Conservation (phyloP, 495 filamentous ascomycete species). For the Tuber aestivum region DNA sequence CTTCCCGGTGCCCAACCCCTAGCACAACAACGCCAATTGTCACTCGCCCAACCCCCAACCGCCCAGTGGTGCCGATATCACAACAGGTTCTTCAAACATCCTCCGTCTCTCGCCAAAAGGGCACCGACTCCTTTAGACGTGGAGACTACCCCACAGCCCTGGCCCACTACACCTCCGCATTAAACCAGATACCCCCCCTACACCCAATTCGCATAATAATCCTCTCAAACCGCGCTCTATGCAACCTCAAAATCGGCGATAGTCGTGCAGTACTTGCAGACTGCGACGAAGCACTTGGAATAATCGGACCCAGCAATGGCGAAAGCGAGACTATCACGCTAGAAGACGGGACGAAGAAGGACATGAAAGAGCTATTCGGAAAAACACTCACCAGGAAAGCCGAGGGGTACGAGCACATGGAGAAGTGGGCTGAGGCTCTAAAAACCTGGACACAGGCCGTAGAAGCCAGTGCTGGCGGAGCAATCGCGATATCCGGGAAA, state of each 20-base stretch:
- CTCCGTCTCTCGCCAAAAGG: conserved; percentile 66
- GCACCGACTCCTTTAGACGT: conserved; percentile 82
- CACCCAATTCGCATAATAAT: conserved; percentile 82
- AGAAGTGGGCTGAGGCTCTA: conserved; percentile 82
- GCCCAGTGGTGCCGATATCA: conserved; percentile 55
- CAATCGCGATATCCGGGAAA: conserved; percentile 76
- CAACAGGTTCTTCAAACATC: conserved; percentile 63
- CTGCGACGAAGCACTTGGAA: conserved; percentile 67
- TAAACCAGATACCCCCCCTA: conserved; percentile 64
- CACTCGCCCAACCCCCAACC: conserved; percentile 45
- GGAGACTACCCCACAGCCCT: conserved; percentile 87
- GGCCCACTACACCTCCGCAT: conserved; percentile 68
- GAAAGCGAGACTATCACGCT: conserved; percentile 64
- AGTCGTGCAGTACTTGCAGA: conserved; percentile 77
- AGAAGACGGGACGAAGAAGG: conserved; percentile 56
- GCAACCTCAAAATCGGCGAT: conserved; percentile 80
- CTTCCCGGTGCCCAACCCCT: conserved; percentile 15
- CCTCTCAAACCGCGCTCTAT: conserved; percentile 86
- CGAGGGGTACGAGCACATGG: conserved; percentile 89
- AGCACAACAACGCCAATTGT: conserved; percentile 22
- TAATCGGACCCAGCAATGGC: conserved; percentile 75
- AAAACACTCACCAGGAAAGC: conserved; percentile 92
- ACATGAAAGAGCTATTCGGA: conserved; percentile 86
- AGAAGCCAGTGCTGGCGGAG: conserved; percentile 74
- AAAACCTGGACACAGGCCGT: conserved; percentile 75